A percentile compares a stretch with the other conserved stretches of the same genome.
phyloP scores from a whole-genome alignment of 805 yeast genomes.

The Starmerella vaccinii region DNA sequence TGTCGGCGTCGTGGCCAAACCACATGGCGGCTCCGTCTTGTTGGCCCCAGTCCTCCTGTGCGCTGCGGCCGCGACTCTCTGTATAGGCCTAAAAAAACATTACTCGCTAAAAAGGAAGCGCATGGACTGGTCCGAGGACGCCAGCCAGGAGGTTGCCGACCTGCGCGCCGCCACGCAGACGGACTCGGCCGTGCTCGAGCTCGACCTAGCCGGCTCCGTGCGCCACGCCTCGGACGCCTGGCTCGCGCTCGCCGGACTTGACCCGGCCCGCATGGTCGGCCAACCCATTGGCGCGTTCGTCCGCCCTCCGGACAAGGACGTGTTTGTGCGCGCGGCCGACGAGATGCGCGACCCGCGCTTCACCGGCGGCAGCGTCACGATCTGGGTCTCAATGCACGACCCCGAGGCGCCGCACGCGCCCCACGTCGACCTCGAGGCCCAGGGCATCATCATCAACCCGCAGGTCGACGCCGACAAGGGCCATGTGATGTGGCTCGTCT shows the following conservation, averaged over 20 bases:
- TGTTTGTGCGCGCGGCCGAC: constrained; percentile 29
- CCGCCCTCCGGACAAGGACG: constrained; percentile 24
- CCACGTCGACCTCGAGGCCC: constrained; percentile 51
- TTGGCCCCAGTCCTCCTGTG: background rate
- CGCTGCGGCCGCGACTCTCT: background rate
- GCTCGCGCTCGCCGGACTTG: constrained; percentile 48
- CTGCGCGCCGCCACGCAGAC: constrained; percentile 6
- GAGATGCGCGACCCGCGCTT: constrained; percentile 26
- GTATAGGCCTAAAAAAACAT: background rate
- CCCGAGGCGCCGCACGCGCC: background rate
- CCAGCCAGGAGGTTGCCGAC: constrained; percentile 2
- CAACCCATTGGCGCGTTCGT: constrained; percentile 24
- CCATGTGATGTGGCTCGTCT: constrained; percentile 64
- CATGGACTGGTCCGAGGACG: constrained; percentile 2
- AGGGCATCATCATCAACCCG: constrained; percentile 67
- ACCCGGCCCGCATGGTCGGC: constrained; percentile 20
- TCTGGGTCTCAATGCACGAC: constrained; percentile 16
- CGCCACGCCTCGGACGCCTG: constrained; percentile 65
- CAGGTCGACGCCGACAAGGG: constrained; percentile 32
- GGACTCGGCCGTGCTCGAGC: constrained; percentile 55
- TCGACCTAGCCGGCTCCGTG: constrained; percentile 71
- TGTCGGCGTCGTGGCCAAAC: background rate
- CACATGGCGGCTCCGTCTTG: constrained; percentile 7
- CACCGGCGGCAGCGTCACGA: constrained; percentile 20
- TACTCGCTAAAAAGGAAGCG: background rate